Conservation (phyloP, 2,329 filamentous ascomycete species). For the Trichophyton benhamiae region DNA sequence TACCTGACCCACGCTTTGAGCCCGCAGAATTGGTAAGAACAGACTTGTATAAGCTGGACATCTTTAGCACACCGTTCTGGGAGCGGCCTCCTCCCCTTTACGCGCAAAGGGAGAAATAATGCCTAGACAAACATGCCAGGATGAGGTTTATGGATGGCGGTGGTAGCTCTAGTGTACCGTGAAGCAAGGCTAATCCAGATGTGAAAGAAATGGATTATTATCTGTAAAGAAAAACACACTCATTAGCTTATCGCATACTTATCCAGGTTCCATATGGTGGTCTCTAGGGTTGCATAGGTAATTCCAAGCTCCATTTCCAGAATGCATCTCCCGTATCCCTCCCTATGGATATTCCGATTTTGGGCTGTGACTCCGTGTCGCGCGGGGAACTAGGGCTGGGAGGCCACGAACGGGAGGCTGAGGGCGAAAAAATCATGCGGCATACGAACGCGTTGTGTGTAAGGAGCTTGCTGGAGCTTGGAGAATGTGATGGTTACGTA, state of each 20-base stretch:
- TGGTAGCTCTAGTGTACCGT: not conserved
- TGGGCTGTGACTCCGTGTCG: not conserved
- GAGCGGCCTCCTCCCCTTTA: not conserved
- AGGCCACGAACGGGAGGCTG: not conserved
- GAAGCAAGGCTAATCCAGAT: not conserved
- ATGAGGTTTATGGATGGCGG: not conserved
- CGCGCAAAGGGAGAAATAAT: not conserved
- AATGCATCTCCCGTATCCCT: not conserved
- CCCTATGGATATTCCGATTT: not conserved
- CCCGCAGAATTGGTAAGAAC: not conserved
- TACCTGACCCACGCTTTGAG: not conserved
- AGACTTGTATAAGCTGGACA: constrained; percentile 2
- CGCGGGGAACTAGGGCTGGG: not conserved
- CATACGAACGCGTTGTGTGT: not conserved
- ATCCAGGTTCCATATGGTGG: not conserved
- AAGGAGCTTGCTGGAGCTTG: not conserved
- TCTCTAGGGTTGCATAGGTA: not conserved
- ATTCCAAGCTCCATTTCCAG: not conserved
- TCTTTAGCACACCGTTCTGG: not conserved
- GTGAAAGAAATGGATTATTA: not conserved
- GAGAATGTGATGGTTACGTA: not conserved
- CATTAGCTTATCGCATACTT: not conserved
- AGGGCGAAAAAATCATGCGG: not conserved
- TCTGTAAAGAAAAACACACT: not conserved
- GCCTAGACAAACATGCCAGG: not conserved